Evolutionary conservation across 2,329 filamentous ascomycete species (phyloP).

Genomic region (Xylaria arbuscula): DNA sequence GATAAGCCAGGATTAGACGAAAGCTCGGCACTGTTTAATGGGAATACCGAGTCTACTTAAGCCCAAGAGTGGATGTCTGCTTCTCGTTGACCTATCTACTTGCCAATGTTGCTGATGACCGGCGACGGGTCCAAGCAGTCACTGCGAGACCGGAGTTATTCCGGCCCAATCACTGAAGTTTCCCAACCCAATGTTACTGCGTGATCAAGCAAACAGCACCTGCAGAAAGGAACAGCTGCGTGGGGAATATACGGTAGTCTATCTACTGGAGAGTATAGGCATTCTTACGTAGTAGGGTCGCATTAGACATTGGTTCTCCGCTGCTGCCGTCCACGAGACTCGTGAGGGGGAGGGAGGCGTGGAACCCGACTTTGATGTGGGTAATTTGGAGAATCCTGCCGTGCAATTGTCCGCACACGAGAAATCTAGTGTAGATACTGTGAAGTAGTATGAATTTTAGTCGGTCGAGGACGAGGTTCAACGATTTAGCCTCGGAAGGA

Average conservation of each 20-base stretch:
- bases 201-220: neutral
- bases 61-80: neutral
- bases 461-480: neutral
- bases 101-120: neutral
- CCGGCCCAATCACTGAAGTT: conserved; percentile 1
- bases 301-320: conserved; percentile 4
- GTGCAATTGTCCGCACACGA: neutral
- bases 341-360: conserved; percentile 21
- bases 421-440: too few species aligned
- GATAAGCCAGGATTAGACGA: neutral
- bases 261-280: too few species aligned
- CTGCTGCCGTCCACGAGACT: conserved; percentile 6
- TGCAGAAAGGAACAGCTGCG: neutral
- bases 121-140: neutral
- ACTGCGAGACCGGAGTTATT: conserved; percentile 1
- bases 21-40: neutral
- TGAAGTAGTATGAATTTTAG: too few species aligned
- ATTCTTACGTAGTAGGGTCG: neutral
- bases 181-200: neutral
- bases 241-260: too few species aligned
- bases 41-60: neutral
- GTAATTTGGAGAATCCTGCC: conserved; percentile 32
- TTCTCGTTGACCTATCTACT: neutral
- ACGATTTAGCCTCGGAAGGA: neutral
- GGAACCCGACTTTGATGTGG: conserved; percentile 17